Evolutionary conservation across 305 asterid species (phyloP).

Genomic region (Fraxinus ornus): DNA sequence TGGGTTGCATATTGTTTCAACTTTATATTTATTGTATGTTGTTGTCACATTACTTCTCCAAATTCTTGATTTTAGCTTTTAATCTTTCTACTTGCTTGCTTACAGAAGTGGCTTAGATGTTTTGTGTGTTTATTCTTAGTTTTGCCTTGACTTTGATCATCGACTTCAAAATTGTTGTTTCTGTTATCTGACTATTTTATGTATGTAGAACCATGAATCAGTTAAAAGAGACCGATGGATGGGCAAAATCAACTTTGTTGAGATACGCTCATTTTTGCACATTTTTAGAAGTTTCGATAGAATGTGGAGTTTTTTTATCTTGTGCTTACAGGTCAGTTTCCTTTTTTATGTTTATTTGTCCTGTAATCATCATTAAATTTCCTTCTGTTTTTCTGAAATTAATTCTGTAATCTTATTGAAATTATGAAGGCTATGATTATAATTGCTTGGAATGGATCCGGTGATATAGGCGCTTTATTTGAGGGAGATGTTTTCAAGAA

Average conservation of each 20-base stretch:
- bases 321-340: constrained; percentile 75
- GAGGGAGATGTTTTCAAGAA: constrained; percentile 72
- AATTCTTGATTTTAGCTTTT: constrained; percentile 1
- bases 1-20: neutral
- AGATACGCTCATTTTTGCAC: constrained; percentile 91
- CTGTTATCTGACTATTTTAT: constrained; percentile 23
- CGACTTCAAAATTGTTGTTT: constrained; percentile 5
- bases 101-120: neutral
- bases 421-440: constrained; percentile 82
- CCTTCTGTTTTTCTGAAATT: constrained; percentile 24
- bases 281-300: constrained; percentile 86
- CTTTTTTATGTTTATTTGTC: constrained; percentile 11
- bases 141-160: constrained; percentile 10
- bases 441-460: constrained; percentile 90
- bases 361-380: constrained; percentile 19
- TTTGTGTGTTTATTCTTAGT: constrained; percentile 1
- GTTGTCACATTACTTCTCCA: neutral
- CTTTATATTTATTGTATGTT: neutral
- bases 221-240: constrained; percentile 63
- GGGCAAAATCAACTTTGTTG: constrained; percentile 89
- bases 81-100: neutral
- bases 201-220: constrained; percentile 55
- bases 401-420: constrained; percentile 15
- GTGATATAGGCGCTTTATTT: constrained; percentile 54
- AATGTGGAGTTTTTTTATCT: constrained; percentile 95